A percentile compares a stretch with the other conserved stretches of the same genome.
These are phyloP conservation scores for Mayamaea pseudoterrestris DNA, from an alignment of 108 stramenopile species.

Conservation along the genomic window DNA sequence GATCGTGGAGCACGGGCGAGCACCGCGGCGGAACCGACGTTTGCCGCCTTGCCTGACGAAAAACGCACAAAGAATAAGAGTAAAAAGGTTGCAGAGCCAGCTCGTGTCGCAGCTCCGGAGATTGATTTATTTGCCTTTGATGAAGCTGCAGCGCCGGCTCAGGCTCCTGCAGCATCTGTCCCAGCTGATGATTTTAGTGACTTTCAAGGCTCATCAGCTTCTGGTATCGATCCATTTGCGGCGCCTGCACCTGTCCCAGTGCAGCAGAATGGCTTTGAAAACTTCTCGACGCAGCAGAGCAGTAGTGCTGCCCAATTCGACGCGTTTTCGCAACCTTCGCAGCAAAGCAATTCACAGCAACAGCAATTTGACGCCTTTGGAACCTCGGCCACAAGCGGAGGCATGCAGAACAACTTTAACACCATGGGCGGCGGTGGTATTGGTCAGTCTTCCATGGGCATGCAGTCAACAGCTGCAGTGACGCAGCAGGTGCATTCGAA, in stretches of 20 bases:
- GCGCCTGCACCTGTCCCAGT: slow-evolving; percentile 17
- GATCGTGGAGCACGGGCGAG: slow-evolving; percentile 5
- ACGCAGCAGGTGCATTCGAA: not conserved
- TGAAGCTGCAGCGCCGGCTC: slow-evolving; percentile 17
- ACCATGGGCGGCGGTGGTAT: slow-evolving; percentile 1
- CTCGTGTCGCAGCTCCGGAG: slow-evolving; percentile 28
- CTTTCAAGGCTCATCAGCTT: slow-evolving; percentile 18
- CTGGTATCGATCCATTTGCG: slow-evolving; percentile 18
- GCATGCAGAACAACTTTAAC: slow-evolving; percentile 8
- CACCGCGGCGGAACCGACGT: slow-evolving; percentile 29
- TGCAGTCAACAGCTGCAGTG: not conserved
- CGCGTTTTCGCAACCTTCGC: slow-evolving; percentile 26
- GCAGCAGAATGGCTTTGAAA: too few species aligned
- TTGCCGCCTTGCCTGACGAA: slow-evolving; percentile 53
- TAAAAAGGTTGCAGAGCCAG: slow-evolving; percentile 35
- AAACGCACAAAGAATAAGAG: slow-evolving; percentile 53
- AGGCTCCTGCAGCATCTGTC: slow-evolving; percentile 12
- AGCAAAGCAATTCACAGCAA: slow-evolving; percentile 5
- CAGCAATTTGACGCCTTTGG: slow-evolving; percentile 60
- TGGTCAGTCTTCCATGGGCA: slow-evolving; percentile 2
- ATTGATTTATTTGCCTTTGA: slow-evolving; percentile 65
- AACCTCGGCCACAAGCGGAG: slow-evolving; percentile 18
- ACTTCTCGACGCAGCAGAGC: too few species aligned
- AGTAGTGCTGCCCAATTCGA: slow-evolving; percentile 29
- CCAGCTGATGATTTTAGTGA: slow-evolving; percentile 30